Evolutionary conservation across 192 early-diverging fungal genomes (phyloP).

Genomic region (Entomortierella beljakovae): DNA sequence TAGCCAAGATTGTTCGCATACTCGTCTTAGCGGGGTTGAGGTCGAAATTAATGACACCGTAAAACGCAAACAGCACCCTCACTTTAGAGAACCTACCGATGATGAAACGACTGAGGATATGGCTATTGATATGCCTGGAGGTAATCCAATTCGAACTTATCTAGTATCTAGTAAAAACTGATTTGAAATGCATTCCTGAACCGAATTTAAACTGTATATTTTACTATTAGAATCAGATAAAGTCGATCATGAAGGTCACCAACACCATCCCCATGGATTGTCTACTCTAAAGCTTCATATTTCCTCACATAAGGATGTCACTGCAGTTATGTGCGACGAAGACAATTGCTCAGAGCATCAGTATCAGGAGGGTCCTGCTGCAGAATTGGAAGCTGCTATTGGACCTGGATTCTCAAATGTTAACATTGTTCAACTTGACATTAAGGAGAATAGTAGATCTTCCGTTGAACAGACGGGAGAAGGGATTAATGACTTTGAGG

Average conservation of each 20-base stretch:
- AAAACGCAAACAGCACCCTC: background rate
- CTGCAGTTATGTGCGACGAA: slow-evolving; percentile 43
- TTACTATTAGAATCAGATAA: slow-evolving; percentile 1
- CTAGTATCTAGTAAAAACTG: no score
- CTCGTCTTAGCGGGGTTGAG: background rate
- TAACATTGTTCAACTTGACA: slow-evolving; percentile 41
- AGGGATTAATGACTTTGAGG: slow-evolving; percentile 32
- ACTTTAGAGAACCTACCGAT: background rate
- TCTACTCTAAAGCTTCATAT: slow-evolving; percentile 42
- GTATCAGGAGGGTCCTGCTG: slow-evolving; percentile 29
- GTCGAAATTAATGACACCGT: background rate
- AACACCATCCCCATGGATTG: slow-evolving; percentile 19
- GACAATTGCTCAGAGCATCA: slow-evolving; percentile 43
- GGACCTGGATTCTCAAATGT: slow-evolving; percentile 1
- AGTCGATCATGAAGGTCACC: background rate
- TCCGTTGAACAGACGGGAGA: slow-evolving; percentile 22
- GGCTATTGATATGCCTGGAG: slow-evolving; percentile 10
- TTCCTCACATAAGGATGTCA: slow-evolving; percentile 34
- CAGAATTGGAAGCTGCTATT: slow-evolving; percentile 23
- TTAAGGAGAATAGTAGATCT: slow-evolving; percentile 31
- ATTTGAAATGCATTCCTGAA: no score
- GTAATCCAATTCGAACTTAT: no score
- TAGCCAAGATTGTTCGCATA: background rate
- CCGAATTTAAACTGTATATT: background rate
- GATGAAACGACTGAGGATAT: background rate